Percentiles rank a stretch among this genome's conserved stretches.
These are phyloP conservation scores for Apiospora malaysiana DNA, from an alignment of 2,329 filamentous ascomycete species.

Conservation along the genomic window DNA sequence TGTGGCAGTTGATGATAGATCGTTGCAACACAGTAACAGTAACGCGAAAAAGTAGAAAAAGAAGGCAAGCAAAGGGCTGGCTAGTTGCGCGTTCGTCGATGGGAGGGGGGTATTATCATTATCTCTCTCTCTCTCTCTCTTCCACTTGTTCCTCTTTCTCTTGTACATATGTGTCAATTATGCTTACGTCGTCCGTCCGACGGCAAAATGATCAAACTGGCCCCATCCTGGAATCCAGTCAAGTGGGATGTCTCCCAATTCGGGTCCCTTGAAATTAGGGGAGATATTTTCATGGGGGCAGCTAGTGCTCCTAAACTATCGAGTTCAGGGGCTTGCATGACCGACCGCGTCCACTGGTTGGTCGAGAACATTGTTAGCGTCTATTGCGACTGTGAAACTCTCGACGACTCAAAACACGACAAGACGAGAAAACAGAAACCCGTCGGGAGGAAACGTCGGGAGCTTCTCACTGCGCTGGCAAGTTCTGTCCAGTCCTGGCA, in stretches of 20 bases:
- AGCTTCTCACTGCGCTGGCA: background rate
- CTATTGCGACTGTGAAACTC: constrained; percentile 9
- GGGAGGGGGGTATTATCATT: background rate
- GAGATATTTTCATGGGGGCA: constrained; percentile 12
- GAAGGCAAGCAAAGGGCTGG: background rate
- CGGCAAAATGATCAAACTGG: constrained; percentile 12
- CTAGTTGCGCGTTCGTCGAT: background rate
- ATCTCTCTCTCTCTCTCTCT: background rate
- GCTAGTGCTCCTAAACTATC: constrained; percentile 14
- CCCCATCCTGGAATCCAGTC: constrained; percentile 7
- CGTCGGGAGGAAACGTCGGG: background rate
- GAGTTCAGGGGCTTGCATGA: constrained; percentile 17
- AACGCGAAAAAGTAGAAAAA: background rate
- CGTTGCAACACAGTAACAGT: background rate
- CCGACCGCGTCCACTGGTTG: background rate
- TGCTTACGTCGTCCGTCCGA: constrained; percentile 12
- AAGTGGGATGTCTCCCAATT: constrained; percentile 19
- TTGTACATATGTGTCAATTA: constrained; percentile 3
- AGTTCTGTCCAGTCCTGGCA: background rate
- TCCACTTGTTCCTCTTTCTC: too few species aligned
- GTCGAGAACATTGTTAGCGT: constrained; percentile 10
- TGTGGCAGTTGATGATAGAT: constrained; percentile 7
- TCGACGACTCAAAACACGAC: constrained; percentile 17
- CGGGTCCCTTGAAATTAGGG: constrained; percentile 14
- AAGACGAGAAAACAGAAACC: background rate